phyloP scores from a whole-genome alignment of 2,329 filamentous ascomycete species.

The Penicillium sp. region DNA sequence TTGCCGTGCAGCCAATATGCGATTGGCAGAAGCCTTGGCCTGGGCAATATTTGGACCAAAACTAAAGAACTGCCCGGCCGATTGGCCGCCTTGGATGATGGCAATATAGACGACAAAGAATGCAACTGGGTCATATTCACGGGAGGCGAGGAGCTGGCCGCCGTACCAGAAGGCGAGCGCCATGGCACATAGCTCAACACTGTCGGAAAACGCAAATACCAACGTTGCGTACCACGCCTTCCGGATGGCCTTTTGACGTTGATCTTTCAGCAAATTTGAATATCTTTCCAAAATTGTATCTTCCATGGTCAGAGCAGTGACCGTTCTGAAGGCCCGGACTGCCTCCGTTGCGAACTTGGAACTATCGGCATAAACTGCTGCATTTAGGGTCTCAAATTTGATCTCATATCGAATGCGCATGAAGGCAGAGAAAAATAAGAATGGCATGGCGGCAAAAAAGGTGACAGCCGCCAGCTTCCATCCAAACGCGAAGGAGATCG shows the following conservation, averaged over 20 bases:
- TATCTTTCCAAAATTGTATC: slow-evolving; percentile 64
- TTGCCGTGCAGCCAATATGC: slow-evolving; percentile 35
- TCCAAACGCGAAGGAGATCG: slow-evolving; percentile 68
- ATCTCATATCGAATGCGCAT: slow-evolving; percentile 63
- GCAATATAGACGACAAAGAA: slow-evolving; percentile 65
- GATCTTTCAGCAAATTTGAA: slow-evolving; percentile 55
- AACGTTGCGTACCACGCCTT: slow-evolving; percentile 64
- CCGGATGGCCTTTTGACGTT: slow-evolving; percentile 60
- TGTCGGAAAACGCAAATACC: slow-evolving; percentile 69
- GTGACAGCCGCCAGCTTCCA: slow-evolving; percentile 75
- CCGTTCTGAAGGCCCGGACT: slow-evolving; percentile 71
- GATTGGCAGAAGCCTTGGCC: slow-evolving; percentile 39
- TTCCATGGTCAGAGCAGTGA: slow-evolving; percentile 69
- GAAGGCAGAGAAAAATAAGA: slow-evolving; percentile 52
- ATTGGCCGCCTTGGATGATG: slow-evolving; percentile 66
- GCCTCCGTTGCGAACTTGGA: slow-evolving; percentile 74
- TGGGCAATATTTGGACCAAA: slow-evolving; percentile 59
- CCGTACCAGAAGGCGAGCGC: slow-evolving; percentile 64
- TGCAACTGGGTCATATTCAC: slow-evolving; percentile 49
- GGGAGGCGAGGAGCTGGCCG: slow-evolving; percentile 55
- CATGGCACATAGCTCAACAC: slow-evolving; percentile 62
- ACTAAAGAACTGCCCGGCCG: slow-evolving; percentile 65
- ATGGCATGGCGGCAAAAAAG: slow-evolving; percentile 58
- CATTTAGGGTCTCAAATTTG: slow-evolving; percentile 68
- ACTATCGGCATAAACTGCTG: slow-evolving; percentile 67